These are phyloP conservation scores for Metschnikowia aberdeeniae DNA, from an alignment of 805 yeast genomes.

Conservation along the genomic window DNA sequence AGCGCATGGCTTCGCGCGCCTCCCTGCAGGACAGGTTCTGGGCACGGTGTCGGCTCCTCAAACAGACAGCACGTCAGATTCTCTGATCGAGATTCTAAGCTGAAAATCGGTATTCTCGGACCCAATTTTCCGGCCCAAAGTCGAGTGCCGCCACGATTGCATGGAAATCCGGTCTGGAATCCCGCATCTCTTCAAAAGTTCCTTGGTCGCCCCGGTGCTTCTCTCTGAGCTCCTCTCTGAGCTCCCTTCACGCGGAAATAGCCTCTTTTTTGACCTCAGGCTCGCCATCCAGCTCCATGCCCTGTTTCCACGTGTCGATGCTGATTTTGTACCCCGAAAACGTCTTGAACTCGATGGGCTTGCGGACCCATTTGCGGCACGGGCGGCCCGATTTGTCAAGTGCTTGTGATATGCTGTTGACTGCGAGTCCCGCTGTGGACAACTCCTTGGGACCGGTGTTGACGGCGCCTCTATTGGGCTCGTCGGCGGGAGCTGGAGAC, in stretches of 20 bases:
- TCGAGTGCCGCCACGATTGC: too few species aligned
- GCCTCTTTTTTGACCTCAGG: neutral
- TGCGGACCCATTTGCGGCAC: slow-evolving; percentile 31
- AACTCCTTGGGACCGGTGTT: slow-evolving; percentile 36
- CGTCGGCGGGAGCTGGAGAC: slow-evolving; percentile 24
- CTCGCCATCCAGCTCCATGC: neutral
- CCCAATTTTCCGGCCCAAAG: too few species aligned
- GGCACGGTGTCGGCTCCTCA: too few species aligned
- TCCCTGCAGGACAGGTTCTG: too few species aligned
- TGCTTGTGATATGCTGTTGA: slow-evolving; percentile 29
- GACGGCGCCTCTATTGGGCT: slow-evolving; percentile 11
- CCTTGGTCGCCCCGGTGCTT: too few species aligned
- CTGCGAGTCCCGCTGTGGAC: slow-evolving; percentile 39
- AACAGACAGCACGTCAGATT: too few species aligned
- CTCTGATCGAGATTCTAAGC: too few species aligned
- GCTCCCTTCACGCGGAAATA: neutral
- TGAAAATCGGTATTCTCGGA: too few species aligned
- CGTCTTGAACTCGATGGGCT: slow-evolving; percentile 35
- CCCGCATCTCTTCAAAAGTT: too few species aligned
- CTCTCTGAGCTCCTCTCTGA: too few species aligned
- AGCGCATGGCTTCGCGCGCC: neutral
- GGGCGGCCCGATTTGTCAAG: slow-evolving; percentile 38
- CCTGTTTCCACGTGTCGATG: slow-evolving; percentile 16
- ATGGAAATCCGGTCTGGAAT: too few species aligned
- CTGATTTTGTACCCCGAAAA: slow-evolving; percentile 40